These are phyloP conservation scores for Neltuma alba DNA, from an alignment of 306 rosid species.

Conservation along the genomic window DNA sequence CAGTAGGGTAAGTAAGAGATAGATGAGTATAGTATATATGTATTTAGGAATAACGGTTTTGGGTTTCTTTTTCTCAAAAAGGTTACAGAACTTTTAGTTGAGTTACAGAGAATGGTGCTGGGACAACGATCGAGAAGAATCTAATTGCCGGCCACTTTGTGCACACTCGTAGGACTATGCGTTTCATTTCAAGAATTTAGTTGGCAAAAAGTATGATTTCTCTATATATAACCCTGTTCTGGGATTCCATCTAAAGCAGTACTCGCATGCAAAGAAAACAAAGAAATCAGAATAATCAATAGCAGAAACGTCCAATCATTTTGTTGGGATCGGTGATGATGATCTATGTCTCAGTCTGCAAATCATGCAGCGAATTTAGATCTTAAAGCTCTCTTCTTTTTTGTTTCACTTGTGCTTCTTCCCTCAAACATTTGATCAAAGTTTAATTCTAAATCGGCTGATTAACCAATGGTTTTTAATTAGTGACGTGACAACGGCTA, in stretches of 20 bases:
- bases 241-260: slow-evolving; percentile 41
- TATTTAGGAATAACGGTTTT: too few relatives aligned
- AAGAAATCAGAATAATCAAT: slow-evolving; percentile 5
- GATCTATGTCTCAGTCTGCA: not conserved
- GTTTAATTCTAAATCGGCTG: not conserved
- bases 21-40: too few relatives aligned
- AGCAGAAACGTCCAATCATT: slow-evolving; percentile 28
- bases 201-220: slow-evolving; percentile 31
- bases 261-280: not conserved
- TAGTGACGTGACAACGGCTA: not conserved
- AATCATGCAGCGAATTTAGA: not conserved
- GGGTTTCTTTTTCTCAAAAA: not conserved
- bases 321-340: not conserved
- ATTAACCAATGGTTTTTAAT: not conserved
- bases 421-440: not conserved
- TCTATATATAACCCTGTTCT: slow-evolving; percentile 44
- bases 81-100: not conserved
- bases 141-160: slow-evolving; percentile 40
- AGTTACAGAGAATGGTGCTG: slow-evolving; percentile 11
- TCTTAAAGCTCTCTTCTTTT: not conserved
- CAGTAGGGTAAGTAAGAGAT: too few relatives aligned
- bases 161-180: slow-evolving; percentile 28
- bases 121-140: slow-evolving; percentile 43
- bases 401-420: too few relatives aligned
- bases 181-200: slow-evolving; percentile 21